These are phyloP conservation scores for Talaromyces sp. DNA, from an alignment of 2,329 filamentous ascomycete genomes.

Conservation along the genomic window DNA sequence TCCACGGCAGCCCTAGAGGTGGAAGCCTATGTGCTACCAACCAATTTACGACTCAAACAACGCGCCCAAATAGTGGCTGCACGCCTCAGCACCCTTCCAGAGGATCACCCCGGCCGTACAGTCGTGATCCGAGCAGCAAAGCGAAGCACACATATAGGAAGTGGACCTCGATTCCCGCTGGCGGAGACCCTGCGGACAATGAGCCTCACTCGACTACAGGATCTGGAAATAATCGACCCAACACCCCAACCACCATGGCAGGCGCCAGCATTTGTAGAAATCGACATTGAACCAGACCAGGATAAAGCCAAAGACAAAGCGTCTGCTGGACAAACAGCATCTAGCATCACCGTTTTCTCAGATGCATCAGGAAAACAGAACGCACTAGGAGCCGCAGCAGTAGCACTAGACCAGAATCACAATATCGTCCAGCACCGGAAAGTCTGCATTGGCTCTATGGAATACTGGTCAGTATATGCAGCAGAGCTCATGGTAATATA, in stretches of 20 bases:
- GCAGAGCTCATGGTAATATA: slow-evolving; percentile 21
- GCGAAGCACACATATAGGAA: slow-evolving; percentile 19
- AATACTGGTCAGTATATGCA: slow-evolving; percentile 20
- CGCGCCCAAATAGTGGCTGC: slow-evolving; percentile 22
- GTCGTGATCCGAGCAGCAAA: slow-evolving; percentile 15
- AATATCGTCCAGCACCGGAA: slow-evolving; percentile 3
- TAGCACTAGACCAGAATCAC: slow-evolving; percentile 17
- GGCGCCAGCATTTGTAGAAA: slow-evolving; percentile 22
- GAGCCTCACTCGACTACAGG: slow-evolving; percentile 10
- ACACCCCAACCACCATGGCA: slow-evolving; percentile 23
- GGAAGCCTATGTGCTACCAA: slow-evolving; percentile 23
- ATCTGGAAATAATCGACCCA: slow-evolving; percentile 27
- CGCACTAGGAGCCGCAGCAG: slow-evolving; percentile 12
- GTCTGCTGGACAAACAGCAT: not conserved
- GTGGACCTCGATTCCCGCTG: slow-evolving; percentile 21
- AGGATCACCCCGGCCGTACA: slow-evolving; percentile 19
- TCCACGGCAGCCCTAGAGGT: slow-evolving; percentile 25
- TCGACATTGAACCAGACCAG: slow-evolving; percentile 24
- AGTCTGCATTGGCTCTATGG: slow-evolving; percentile 18
- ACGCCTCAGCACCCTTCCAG: slow-evolving; percentile 24
- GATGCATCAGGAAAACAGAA: slow-evolving; percentile 19
- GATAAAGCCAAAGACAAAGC: slow-evolving; percentile 22
- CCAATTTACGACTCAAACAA: slow-evolving; percentile 20
- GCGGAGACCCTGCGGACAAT: slow-evolving; percentile 12
- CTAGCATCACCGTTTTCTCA: not conserved